Base-by-base conservation (phyloP, 2,329 filamentous ascomycete species). In the Talaromyces marneffei region DNA sequence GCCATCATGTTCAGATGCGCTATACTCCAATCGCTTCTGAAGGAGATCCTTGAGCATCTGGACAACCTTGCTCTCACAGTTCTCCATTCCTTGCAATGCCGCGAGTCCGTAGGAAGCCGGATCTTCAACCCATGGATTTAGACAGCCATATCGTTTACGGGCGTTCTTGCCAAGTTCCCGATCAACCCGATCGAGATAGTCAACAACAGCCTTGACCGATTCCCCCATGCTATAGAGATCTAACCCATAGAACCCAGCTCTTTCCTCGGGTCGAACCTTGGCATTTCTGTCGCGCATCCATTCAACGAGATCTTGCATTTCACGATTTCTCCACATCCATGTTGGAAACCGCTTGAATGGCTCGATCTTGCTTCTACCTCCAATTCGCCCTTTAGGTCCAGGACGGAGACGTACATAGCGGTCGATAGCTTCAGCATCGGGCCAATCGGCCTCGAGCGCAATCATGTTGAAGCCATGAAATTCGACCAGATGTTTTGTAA, bases 261-360 rank as follows among this genome's bases (percentile, higher is more conserved):
- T 69, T 40, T 68, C 62, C 9, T 72, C 66, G 1, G 67, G 61
- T 1, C 75, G 69, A 1, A 73, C 64, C 2, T 63, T 63, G 3
- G 69, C 67, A 60, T 82, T 82, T 64, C 74, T 74, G 20, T 75
- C 67, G 5, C 80, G 75, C 69, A 83, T 72, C 81, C 81, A 84
- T 65, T 82, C 78, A 10, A 80, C 75, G 53, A 83, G 78, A 2
- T 75, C 74, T 60, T 82, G 78, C 65, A 82, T 77, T 64, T 83
- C 82, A 14, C 70, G 69, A 63, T 83, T 83, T 10, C 81, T 75
- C 81, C 81, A 83, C 81, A 83, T 83, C 81, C 81, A 83, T 3
- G 77, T 80, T 14, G 81, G 81, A 53, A 83, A 83, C 27, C 80
- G 74, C 40, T 78, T 72, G 66, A 83, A 83, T 5, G 76, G 72